A percentile compares a stretch with the other conserved stretches of the same genome.
These are phyloP conservation scores for Xylogone sp. DNA, from an alignment of 2,329 filamentous ascomycete species.

Conservation along the genomic window DNA sequence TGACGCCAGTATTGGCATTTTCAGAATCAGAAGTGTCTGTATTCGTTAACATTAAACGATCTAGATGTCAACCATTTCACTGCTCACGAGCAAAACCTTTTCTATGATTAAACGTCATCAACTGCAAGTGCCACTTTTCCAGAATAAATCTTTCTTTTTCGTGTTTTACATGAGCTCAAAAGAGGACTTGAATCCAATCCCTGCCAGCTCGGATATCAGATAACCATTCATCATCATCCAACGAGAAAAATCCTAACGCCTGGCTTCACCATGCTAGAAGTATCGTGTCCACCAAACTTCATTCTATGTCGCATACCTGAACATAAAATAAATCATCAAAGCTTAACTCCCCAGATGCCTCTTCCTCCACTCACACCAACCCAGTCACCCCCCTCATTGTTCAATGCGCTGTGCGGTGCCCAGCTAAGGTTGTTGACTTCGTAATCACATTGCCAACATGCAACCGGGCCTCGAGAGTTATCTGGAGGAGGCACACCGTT, in stretches of 20 bases:
- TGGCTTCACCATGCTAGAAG: background rate
- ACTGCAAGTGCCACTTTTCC: no score
- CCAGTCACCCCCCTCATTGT: conserved; percentile 73
- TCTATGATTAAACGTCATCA: no score
- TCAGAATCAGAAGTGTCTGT: no score
- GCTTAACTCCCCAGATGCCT: conserved; percentile 66
- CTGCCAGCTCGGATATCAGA: background rate
- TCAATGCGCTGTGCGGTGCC: conserved; percentile 69
- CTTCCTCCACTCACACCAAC: conserved; percentile 76
- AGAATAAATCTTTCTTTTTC: background rate
- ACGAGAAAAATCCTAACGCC: background rate
- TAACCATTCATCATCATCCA: background rate
- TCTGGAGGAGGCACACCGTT: conserved; percentile 51
- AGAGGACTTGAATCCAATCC: background rate
- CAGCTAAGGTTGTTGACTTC: conserved; percentile 83
- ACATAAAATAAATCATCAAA: conserved; percentile 14
- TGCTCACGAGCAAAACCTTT: no score
- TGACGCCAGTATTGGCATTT: no score
- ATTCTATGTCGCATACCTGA: background rate
- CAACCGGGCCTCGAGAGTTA: conserved; percentile 63
- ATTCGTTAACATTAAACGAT: no score
- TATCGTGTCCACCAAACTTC: background rate
- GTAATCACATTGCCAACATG: conserved; percentile 81
- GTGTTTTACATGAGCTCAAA: background rate
- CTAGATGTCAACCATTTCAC: no score